These are phyloP conservation scores for Globisporangium spiculum DNA, from an alignment of 352 stramenopile genomes.

Conservation along the genomic window DNA sequence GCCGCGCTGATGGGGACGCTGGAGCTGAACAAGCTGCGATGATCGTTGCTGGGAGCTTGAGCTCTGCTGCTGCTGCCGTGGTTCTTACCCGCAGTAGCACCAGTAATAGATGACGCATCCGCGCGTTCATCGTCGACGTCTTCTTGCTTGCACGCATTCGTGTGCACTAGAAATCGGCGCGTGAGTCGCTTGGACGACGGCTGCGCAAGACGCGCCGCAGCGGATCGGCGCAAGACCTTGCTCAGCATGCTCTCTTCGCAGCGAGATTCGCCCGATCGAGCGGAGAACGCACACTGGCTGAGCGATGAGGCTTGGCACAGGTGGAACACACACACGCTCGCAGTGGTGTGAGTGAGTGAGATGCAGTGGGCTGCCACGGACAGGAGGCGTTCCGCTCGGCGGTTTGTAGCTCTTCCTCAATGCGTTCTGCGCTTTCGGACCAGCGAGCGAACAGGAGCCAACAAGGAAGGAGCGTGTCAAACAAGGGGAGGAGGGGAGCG, in stretches of 20 bases:
- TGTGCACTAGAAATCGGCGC: slow-evolving; percentile 15
- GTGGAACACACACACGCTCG: neutral
- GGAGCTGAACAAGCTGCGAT: slow-evolving; percentile 13
- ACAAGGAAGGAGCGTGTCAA: slow-evolving; percentile 16
- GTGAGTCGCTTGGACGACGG: slow-evolving; percentile 3
- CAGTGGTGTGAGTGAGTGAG: neutral
- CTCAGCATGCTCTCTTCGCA: slow-evolving; percentile 14
- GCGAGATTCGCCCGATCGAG: neutral
- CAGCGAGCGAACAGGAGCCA: slow-evolving; percentile 7
- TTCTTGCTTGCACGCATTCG: slow-evolving; percentile 20
- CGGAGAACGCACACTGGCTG: slow-evolving; percentile 5
- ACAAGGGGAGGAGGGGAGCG: slow-evolving; percentile 10
- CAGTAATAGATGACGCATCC: neutral
- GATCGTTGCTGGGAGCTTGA: neutral
- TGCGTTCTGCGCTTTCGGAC: slow-evolving; percentile 10
- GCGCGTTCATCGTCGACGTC: slow-evolving; percentile 9
- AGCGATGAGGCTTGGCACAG: neutral
- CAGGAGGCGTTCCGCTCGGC: neutral
- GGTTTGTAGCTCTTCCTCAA: neutral
- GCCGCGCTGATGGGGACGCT: neutral
- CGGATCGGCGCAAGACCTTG: slow-evolving; percentile 17
- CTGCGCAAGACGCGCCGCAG: slow-evolving; percentile 7
- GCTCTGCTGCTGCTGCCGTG: neutral
- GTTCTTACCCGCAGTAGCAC: neutral
- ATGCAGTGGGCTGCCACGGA: neutral